Evolutionary conservation across 495 filamentous ascomycete species (phyloP), one percentile per base, ranked within the genome.

Genomic region (Tuber melanosporum): DNA sequence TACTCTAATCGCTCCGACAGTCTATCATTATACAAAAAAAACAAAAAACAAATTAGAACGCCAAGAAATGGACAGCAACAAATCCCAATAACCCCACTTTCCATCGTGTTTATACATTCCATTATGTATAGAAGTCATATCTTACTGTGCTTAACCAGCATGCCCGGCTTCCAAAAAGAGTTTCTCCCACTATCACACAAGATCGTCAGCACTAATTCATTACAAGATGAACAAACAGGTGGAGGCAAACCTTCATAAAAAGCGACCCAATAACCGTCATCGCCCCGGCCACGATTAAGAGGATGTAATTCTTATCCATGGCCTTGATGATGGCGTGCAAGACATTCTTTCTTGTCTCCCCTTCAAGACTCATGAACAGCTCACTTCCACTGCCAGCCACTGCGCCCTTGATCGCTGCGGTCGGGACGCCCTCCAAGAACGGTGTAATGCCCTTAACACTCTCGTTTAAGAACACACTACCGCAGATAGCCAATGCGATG

Each of bases 401-500:
- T 0, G 87, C 87, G 2, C 77, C 83, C n/a, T 85, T 84, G 19
- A 90, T 86, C 8, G 85, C 83, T 8, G 77, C 79, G 0, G 66
- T 43, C 0, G 86, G 80, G 10, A 84, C 71, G 9, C 85, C 78
- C 0, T 87, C 86, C 9, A 90, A 79, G 42, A 86, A 79, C 0
- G 41, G 76, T 1, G 75, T 19, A 32, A 88, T 82, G 36, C 83
- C 83, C 12, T 77, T 79, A 39, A 83, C 73, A 3, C 83, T 83
- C 20, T 83, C 81, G 73, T 88, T 89, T 70, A 90, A 82, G 82
- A 89, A 91, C 4, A 91, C 85, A 9, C 86, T 83, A 14, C 89
- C 89, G 14, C 89, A 88, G 36, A 92, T 89, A 0, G 88, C 87
- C 5, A 91, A 85, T 0, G 87, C 83, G 46, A 91, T 85, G 2